Base-by-base conservation (phyloP, 768 basidiomycete species). In the Sistotremastrum suecicum region DNA sequence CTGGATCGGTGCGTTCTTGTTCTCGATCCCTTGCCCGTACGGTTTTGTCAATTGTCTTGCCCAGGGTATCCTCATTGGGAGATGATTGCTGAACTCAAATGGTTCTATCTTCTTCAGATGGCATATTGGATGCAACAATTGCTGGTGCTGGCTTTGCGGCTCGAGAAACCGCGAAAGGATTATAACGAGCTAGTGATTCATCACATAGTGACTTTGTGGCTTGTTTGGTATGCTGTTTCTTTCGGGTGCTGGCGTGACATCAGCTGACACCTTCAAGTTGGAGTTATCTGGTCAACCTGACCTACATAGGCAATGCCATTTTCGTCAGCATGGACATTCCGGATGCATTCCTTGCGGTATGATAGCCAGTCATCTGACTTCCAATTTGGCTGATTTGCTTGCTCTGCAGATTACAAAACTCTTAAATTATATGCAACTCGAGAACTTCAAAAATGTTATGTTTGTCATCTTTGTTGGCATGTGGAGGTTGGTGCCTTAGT, bases 291-390 rank as follows among this genome's bases (percentile, higher is more conserved):
- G 50, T 79, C 52, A 91, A 88, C 62, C 38, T 89, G 44, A 97
- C 91, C 0, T 62, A 75, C 43, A 91, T 98, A 38, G 95, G 95
- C 7, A 84, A 86, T 51, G 83, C 90, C 4, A 75, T 99, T 31
- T 98, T 82, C 55, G 72, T 92, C 65, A 95, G 90, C 59, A 98
- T 98, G 95, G 95, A 99, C 65, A 70, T 92, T 12, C 89, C 92
- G 0, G 95, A 99, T 58, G 64, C 77, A 34, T 86, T 83, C 62
- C 69, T 99, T 8, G 90, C 87, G 8, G 83, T 89, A 51, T 52
- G 83, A 66, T 30, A 39, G 7, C 33, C 28, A 34, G 31, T 28
- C 34, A 37, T 2, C 41, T 34, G 29, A 37, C 33, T 11, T 36
- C 39, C 30, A 10, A 35, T 34, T 44, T 38, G 28, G 11, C 34